Base-by-base conservation (phyloP, 2,329 filamentous ascomycete species). In the Acarospora socialis region DNA sequence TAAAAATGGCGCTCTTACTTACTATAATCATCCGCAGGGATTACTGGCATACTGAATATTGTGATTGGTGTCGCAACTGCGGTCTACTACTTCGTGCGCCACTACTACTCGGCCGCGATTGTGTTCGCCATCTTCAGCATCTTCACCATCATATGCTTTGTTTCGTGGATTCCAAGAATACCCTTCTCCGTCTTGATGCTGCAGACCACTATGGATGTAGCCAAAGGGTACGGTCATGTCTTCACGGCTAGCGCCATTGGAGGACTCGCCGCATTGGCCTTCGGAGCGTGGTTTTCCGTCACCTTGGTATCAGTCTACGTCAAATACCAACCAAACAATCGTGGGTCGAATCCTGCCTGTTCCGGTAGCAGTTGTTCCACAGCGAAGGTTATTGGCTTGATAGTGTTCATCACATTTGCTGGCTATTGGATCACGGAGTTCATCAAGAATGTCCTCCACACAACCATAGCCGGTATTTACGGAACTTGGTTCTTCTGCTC, bases 351-450 rank as follows among this genome's bases (percentile, higher is more conserved):
- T 44, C 63, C 70, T 15, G 56, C 69, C 3, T 77, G 73, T 41
- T 51, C 45, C 21, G 50, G 71, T 42, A 36, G 32, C 13, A 35
- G 36, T 4, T 94, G 86, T 46, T 76, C 79, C 38, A 65, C 61
- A 4, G 81, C 64, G 31, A 87, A 77, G 42, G 81, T 94, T 26
- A 86, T 84, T 38, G 86, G 86, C 0, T 59, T 94, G 18, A 62
- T 92, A 4, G 81, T 78, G 12, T 94, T 92, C 52, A 70, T 84
- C 43, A 92, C 84, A 0, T 94, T 95, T 47, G 77, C 84, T 32
- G 81, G 77, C 57, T 94, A 92, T 59, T 95, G 87, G 87, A 76
- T 93, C 42, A 78, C 81, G 2, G 87, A 95, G 53, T 87, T 80
- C 68, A 61, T 94, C 45, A 94, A 94, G 62, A 93, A 92, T 56